These are phyloP conservation scores for Amylocystis lapponica DNA, from an alignment of 768 basidiomycete species.

Conservation along the genomic window DNA sequence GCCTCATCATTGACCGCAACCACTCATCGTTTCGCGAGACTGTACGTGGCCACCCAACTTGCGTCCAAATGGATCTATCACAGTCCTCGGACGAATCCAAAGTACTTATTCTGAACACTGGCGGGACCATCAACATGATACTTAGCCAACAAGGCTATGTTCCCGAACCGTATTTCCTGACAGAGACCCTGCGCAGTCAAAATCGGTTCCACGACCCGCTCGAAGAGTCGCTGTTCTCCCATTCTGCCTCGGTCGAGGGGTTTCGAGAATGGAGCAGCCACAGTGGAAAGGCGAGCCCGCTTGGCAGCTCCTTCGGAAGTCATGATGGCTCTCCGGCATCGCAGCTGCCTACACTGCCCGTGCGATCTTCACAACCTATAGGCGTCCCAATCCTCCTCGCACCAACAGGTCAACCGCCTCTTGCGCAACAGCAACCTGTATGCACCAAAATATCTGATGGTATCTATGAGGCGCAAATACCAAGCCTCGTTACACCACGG, in stretches of 20 bases:
- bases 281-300: slow-evolving; percentile 54
- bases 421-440: slow-evolving; percentile 24
- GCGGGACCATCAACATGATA: slow-evolving; percentile 89
- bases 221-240: slow-evolving; percentile 81
- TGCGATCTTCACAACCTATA: slow-evolving; percentile 69
- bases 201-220: slow-evolving; percentile 89
- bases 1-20: background rate
- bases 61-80: slow-evolving; percentile 38
- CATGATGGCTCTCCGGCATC: slow-evolving; percentile 13
- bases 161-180: slow-evolving; percentile 84
- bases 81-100: slow-evolving; percentile 61
- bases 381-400: slow-evolving; percentile 30
- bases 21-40: background rate
- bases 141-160: slow-evolving; percentile 71
- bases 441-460: slow-evolving; percentile 50
- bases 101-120: slow-evolving; percentile 87
- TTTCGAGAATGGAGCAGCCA: slow-evolving; percentile 69
- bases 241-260: slow-evolving; percentile 71
- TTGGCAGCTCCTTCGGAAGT: slow-evolving; percentile 12
- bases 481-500: slow-evolving; percentile 75
- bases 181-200: slow-evolving; percentile 77
- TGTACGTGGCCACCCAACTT: background rate
- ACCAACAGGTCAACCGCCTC: slow-evolving; percentile 14
- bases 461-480: slow-evolving; percentile 68
- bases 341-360: slow-evolving; percentile 30